Base-by-base conservation (phyloP, 176 grass and related monocot species). In the Microstegium vimineum region DNA sequence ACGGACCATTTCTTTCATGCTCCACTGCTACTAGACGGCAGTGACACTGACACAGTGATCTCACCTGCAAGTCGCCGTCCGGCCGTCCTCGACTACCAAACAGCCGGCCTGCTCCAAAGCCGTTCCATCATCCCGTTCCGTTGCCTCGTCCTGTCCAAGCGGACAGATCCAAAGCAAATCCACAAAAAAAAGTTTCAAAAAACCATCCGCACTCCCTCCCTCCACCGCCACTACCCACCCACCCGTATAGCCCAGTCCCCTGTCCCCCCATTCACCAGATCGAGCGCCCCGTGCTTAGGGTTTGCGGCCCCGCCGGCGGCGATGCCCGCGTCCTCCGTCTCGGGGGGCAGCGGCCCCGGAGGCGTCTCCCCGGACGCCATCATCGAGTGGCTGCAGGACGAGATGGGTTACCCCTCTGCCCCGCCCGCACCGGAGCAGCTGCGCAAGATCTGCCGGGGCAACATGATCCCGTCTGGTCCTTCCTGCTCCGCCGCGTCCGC, bases 371-470 rank as follows among this genome's bases (percentile, higher is more conserved):
- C 96, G 74, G 93, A 99, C 69, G 96, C 85, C 75, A 99, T 99
- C 74, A 81, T 95, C 72, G 96, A 99, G 87, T 99, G 96, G 96
- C 80, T 99, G 30, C 96, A 95, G 78, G 90, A 94, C 75, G 96
- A 99, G 90, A 99, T 99, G 96, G 96, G 96, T 10, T 95, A 90
- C 89, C 93, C 96, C 14, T 93, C 89, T 69, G 72, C 96, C 11
- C 86, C 85, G 27, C 93, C 93, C 7, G 85, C 96, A 2, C 79
- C 89, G 26, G 96, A 99, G 16, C 96, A 95, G 82, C 89, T 99
- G 5, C 96, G 91, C 87, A 99, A 99, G 93, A 99, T 99, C 96
- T 99, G 96, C 89, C 90, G 96, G 49, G 96, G 96, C 61, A 99
- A 99, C 85, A 99, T 99, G 96, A 89, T 95, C 80, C 93, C 25